These are phyloP conservation scores for Auriscalpium orientale DNA, from an alignment of 768 basidiomycete genomes.

Conservation along the genomic window DNA sequence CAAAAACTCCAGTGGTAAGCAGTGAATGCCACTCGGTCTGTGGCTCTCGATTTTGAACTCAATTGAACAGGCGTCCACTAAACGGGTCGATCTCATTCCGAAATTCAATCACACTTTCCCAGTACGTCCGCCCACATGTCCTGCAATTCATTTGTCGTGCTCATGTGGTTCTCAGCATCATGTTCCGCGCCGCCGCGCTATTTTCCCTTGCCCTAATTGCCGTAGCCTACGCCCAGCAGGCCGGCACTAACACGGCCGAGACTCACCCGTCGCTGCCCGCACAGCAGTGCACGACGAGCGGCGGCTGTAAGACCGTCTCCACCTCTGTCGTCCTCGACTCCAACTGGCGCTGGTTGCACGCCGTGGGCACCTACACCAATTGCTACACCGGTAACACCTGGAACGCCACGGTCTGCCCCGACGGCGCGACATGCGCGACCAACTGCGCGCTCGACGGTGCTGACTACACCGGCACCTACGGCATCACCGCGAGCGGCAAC, in stretches of 20 bases:
- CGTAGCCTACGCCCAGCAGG: slow-evolving; percentile 17
- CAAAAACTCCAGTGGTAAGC: too few species aligned
- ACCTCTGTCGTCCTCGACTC: slow-evolving; percentile 16
- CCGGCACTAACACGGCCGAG: slow-evolving; percentile 19
- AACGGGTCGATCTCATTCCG: too few species aligned
- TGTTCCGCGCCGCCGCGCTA: slow-evolving; percentile 3
- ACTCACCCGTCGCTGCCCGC: slow-evolving; percentile 17
- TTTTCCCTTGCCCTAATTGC: slow-evolving; percentile 15
- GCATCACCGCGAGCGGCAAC: slow-evolving; percentile 18
- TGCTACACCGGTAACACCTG: slow-evolving; percentile 24
- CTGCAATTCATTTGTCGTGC: too few species aligned
- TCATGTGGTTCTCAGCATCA: neutral
- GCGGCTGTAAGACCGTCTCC: neutral
- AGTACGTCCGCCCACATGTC: too few species aligned
- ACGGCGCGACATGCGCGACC: slow-evolving; percentile 14
- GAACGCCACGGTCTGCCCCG: slow-evolving; percentile 21
- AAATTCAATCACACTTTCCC: too few species aligned
- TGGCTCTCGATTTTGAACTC: too few species aligned
- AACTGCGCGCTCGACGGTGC: slow-evolving; percentile 25
- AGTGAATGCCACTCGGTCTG: too few species aligned
- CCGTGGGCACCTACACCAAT: slow-evolving; percentile 17
- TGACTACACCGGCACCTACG: slow-evolving; percentile 20
- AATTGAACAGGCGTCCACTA: too few species aligned
- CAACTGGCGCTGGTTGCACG: slow-evolving; percentile 21
- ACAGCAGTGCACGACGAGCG: slow-evolving; percentile 16